Evolutionary conservation across 2,329 filamentous ascomycete species (phyloP).

Genomic region (Exophiala aquamarina): DNA sequence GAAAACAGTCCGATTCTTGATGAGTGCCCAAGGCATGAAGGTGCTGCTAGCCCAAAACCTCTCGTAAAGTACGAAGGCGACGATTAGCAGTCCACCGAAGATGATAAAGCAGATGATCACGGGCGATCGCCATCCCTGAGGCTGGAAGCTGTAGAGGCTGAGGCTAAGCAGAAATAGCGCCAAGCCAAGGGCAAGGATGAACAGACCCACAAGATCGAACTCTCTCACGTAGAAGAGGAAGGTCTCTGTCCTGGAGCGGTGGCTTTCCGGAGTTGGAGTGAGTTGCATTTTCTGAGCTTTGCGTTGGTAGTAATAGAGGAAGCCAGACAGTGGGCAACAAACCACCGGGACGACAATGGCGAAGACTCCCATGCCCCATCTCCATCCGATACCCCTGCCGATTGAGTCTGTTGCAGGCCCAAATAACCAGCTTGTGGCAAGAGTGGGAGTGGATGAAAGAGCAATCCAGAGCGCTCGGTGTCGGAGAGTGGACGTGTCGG

Average conservation of each 20-base stretch:
- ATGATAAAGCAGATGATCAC: constrained; percentile 53
- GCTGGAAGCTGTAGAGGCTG: constrained; percentile 49
- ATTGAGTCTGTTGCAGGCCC: constrained; percentile 20
- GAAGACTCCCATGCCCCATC: constrained; percentile 29
- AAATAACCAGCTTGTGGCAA: constrained; percentile 19
- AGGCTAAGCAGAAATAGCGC: constrained; percentile 65
- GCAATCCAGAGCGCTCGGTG: constrained; percentile 21
- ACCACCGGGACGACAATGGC: constrained; percentile 20
- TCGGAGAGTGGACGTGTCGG: constrained; percentile 35
- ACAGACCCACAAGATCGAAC: constrained; percentile 61
- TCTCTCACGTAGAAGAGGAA: constrained; percentile 54
- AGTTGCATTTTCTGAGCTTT: constrained; percentile 60
- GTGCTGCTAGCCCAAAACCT: constrained; percentile 49
- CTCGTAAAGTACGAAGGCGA: constrained; percentile 57
- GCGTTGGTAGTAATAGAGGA: constrained; percentile 59
- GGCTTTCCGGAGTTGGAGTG: constrained; percentile 47
- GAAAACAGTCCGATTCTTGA: constrained; percentile 28
- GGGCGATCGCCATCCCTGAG: constrained; percentile 42
- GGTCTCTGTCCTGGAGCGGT: constrained; percentile 43
- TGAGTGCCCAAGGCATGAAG: constrained; percentile 55
- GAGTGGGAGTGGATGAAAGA: constrained; percentile 30
- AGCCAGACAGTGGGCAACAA: constrained; percentile 33
- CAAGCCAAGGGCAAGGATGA: constrained; percentile 61
- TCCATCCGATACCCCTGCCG: constrained; percentile 23
- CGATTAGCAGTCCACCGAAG: constrained; percentile 54